Percentiles rank a stretch among this genome's conserved stretches.
Conservation (phyloP, 768 basidiomycete species). For the Phanerodontia chrysosporium region DNA sequence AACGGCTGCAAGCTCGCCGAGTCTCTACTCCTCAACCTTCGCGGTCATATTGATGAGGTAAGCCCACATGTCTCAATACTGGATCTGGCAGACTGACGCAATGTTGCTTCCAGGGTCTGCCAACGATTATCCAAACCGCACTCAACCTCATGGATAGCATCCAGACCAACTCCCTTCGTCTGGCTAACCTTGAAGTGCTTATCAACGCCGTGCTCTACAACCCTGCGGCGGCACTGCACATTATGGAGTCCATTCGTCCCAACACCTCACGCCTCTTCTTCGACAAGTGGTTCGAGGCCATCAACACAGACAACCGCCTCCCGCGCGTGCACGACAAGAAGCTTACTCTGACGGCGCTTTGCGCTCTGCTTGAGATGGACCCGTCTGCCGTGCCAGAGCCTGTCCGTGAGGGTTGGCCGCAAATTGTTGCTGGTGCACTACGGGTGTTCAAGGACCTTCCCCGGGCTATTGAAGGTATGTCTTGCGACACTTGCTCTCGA, state of each 20-base stretch:
- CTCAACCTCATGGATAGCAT: conserved; percentile 55
- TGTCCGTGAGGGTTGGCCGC: conserved; percentile 69
- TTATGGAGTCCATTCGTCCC: conserved; percentile 60
- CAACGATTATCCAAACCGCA: conserved; percentile 59
- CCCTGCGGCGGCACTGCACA: conserved; percentile 66
- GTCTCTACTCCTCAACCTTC: conserved; percentile 74
- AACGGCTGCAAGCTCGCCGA: conserved; percentile 86
- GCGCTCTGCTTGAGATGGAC: conserved; percentile 70
- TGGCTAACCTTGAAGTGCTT: conserved; percentile 80
- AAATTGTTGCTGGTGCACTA: conserved; percentile 66
- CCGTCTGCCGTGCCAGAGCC: conserved; percentile 50
- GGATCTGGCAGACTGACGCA: conserved; percentile 1
- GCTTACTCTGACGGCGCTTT: conserved; percentile 71
- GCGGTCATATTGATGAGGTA: conserved; percentile 77
- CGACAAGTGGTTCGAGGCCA: conserved; percentile 76
- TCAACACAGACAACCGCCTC: conserved; percentile 53
- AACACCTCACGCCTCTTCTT: conserved; percentile 76
- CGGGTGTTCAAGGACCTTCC: conserved; percentile 77
- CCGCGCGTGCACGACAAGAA: conserved; percentile 92
- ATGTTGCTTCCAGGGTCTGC: conserved; percentile 45
- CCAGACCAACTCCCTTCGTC: conserved; percentile 58
- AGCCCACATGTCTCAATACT: conserved; percentile 16
- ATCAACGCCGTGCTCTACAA: conserved; percentile 84
- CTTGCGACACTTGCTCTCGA: not conserved
- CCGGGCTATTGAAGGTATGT: conserved; percentile 67